phyloP scores from a whole-genome alignment of 148 eudicot species.

The Camellia lanceoleosa region DNA sequence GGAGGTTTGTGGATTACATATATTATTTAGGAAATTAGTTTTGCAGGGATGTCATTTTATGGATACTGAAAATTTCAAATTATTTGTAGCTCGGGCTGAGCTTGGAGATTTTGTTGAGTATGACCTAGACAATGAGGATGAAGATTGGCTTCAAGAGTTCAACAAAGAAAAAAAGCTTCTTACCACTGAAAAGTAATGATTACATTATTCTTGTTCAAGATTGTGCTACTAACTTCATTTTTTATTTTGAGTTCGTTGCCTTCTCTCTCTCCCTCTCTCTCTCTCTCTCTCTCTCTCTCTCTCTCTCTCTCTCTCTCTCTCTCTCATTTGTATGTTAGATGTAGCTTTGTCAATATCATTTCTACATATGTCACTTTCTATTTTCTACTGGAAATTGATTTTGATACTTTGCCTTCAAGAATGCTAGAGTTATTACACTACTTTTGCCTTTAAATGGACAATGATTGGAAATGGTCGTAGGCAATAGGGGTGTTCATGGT shows the following conservation, averaged over 20 bases:
- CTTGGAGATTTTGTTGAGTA: slow-evolving; percentile 92
- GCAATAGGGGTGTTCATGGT: not conserved
- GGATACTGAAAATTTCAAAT: slow-evolving; percentile 13
- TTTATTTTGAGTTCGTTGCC: too few relatives aligned
- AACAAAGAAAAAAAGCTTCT: slow-evolving; percentile 58
- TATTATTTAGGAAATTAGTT: not conserved
- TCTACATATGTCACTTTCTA: too few relatives aligned
- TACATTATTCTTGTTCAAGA: not conserved
- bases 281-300: too few relatives aligned
- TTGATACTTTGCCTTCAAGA: too few relatives aligned
- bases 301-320: too few relatives aligned
- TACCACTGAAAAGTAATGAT: slow-evolving; percentile 63
- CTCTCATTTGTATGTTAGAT: too few relatives aligned
- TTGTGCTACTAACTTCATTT: not conserved
- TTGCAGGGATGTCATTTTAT: not conserved
- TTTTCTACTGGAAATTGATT: too few relatives aligned
- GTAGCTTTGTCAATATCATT: too few relatives aligned
- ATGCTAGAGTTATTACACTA: not conserved
- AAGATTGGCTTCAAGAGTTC: slow-evolving; percentile 83
- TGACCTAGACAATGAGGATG: slow-evolving; percentile 93
- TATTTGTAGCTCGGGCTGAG: slow-evolving; percentile 74
- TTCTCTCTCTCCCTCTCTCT: too few relatives aligned
- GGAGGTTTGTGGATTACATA: slow-evolving; percentile 57
- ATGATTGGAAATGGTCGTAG: not conserved
- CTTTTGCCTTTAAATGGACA: not conserved